These are phyloP conservation scores for Clonostachys solani DNA, from an alignment of 2,329 filamentous ascomycete species.

Conservation along the genomic window DNA sequence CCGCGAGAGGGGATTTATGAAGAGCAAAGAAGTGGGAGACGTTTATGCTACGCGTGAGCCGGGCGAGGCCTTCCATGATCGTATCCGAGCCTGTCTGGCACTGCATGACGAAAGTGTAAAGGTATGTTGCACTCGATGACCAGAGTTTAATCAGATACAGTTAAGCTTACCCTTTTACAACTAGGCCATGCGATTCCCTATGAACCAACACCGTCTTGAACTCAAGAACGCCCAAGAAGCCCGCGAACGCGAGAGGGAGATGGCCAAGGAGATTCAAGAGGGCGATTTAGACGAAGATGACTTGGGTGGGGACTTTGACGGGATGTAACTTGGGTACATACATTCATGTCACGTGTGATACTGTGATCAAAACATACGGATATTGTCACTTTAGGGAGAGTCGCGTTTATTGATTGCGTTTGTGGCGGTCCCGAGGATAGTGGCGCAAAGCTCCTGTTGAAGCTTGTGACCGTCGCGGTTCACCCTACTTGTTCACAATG, in stretches of 20 bases:
- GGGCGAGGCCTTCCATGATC: constrained; percentile 95
- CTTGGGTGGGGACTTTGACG: constrained; percentile 92
- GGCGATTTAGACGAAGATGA: constrained; percentile 97
- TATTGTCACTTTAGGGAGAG: no score
- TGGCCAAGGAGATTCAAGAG: constrained; percentile 98
- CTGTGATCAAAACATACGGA: no score
- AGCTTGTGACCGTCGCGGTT: no score
- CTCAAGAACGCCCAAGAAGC: constrained; percentile 98
- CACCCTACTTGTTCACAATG: no score
- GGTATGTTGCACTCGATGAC: constrained; percentile 43
- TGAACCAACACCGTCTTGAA: constrained; percentile 97
- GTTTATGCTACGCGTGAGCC: constrained; percentile 95
- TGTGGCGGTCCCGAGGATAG: no score
- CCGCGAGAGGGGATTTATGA: constrained; percentile 94
- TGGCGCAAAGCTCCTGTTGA: no score
- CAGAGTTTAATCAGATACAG: neutral
- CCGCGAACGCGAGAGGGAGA: constrained; percentile 90
- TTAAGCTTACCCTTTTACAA: constrained; percentile 14
- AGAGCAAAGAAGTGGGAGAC: constrained; percentile 94
- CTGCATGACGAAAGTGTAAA: constrained; percentile 98
- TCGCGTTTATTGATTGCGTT: no score
- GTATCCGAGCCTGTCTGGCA: constrained; percentile 85
- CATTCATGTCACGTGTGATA: no score
- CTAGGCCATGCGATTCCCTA: constrained; percentile 96
- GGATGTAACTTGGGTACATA: constrained; percentile 59